phyloP scores from a whole-genome alignment of 495 filamentous ascomycete genomes.

The Filosporella fistucella region DNA sequence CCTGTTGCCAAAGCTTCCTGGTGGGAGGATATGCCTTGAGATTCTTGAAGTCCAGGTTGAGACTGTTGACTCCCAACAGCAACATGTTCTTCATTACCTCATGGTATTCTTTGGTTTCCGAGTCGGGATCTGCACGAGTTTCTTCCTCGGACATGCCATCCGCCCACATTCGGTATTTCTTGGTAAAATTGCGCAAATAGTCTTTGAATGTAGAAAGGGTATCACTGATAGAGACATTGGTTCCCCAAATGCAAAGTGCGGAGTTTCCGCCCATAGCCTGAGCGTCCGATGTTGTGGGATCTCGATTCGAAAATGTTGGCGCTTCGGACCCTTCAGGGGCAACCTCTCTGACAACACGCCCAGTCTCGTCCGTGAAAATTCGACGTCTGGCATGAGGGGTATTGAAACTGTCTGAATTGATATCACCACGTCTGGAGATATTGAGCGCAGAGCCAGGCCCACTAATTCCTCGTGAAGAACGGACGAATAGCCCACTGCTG shows the following conservation, averaged over 20 bases:
- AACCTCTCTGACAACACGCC: constrained; percentile 58
- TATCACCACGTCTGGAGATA: constrained; percentile 68
- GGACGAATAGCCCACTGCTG: constrained; percentile 83
- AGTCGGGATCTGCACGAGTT: constrained; percentile 56
- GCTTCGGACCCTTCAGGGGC: constrained; percentile 64
- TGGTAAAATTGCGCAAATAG: constrained; percentile 83
- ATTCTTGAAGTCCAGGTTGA: constrained; percentile 86
- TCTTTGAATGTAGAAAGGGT: constrained; percentile 83
- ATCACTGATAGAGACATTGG: constrained; percentile 90
- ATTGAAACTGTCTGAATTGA: constrained; percentile 73
- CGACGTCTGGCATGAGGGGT: constrained; percentile 60
- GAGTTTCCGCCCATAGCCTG: constrained; percentile 78
- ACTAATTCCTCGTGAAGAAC: constrained; percentile 51
- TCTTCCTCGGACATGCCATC: constrained; percentile 78
- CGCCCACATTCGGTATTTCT: constrained; percentile 87
- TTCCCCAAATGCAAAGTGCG: constrained; percentile 91
- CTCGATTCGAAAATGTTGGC: constrained; percentile 77
- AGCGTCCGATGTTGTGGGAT: constrained; percentile 87
- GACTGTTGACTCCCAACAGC: constrained; percentile 69
- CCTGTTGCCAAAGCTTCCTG: constrained; percentile 89
- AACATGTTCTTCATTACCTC: constrained; percentile 88
- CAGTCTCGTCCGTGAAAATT: constrained; percentile 78
- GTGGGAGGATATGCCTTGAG: constrained; percentile 92
- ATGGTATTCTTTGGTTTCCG: constrained; percentile 72
- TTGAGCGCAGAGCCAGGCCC: constrained; percentile 42